phyloP scores from a whole-genome alignment of 2,329 filamentous ascomycete genomes.

The Neophaeococcomyces mojaviensis region DNA sequence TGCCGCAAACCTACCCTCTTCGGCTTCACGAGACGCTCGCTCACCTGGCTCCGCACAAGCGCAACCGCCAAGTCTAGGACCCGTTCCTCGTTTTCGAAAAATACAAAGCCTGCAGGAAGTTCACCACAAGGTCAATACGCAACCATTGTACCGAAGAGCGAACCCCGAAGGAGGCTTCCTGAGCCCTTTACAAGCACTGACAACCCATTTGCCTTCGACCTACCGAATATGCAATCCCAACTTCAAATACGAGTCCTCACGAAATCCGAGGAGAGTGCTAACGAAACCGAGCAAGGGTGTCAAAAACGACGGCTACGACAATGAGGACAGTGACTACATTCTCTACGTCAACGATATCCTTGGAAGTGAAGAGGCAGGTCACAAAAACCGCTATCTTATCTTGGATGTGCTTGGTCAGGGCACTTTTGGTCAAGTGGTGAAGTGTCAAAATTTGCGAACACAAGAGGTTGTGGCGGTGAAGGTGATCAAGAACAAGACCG shows the following conservation, averaged over 20 bases:
- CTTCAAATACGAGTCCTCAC: constrained; percentile 98
- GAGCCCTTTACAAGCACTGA: constrained; percentile 92
- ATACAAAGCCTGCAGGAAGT: constrained; percentile 66
- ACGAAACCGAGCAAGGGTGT: constrained; percentile 97
- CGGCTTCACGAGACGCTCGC: constrained; percentile 49
- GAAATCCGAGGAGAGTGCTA: constrained; percentile 88
- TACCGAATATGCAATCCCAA: constrained; percentile 97
- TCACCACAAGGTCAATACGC: constrained; percentile 72
- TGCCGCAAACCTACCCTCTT: constrained; percentile 61
- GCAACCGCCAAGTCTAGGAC: constrained; percentile 44
- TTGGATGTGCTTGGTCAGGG: constrained; percentile 94
- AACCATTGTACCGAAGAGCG: constrained; percentile 84
- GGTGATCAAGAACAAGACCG: constrained; percentile 97
- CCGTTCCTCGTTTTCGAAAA: constrained; percentile 82
- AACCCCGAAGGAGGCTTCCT: constrained; percentile 98
- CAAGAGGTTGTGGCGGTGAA: constrained; percentile 98
- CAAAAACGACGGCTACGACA: constrained; percentile 98
- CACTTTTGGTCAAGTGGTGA: constrained; percentile 97
- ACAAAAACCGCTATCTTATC: constrained; percentile 98
- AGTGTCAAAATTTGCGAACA: constrained; percentile 96
- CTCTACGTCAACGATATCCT: constrained; percentile 98
- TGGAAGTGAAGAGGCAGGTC: constrained; percentile 92
- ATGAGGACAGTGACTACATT: constrained; percentile 98
- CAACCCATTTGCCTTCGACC: constrained; percentile 83
- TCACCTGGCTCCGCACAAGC: constrained; percentile 33